Conservation (phyloP, 2,329 filamentous ascomycete genomes). For the Xylariaceae sp. region DNA sequence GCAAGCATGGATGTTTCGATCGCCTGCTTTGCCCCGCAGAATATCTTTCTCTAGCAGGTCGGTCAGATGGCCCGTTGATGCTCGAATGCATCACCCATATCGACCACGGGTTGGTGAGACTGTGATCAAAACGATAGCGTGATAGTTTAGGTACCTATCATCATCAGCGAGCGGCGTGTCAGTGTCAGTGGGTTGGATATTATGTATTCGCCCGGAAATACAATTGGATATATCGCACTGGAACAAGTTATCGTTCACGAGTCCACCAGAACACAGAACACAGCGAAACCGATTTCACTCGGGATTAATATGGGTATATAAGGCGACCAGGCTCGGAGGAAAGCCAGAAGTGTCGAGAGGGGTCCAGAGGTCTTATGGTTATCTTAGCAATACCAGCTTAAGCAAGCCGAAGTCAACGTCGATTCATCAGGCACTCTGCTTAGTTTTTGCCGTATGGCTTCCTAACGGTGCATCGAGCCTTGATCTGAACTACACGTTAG, state of each 20-base stretch:
- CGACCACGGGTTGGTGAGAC: neutral
- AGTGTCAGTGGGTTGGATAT: neutral
- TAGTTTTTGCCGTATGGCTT: neutral
- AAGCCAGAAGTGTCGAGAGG: too few relatives aligned
- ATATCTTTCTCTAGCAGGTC: neutral
- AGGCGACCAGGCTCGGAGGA: too few relatives aligned
- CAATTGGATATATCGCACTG: neutral
- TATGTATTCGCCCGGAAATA: neutral
- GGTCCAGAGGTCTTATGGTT: too few relatives aligned
- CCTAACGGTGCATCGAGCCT: neutral
- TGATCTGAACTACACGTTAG: neutral
- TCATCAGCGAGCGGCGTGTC: neutral
- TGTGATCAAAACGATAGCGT: neutral
- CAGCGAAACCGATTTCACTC: neutral
- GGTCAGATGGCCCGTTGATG: neutral
- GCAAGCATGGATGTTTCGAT: neutral
- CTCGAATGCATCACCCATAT: neutral
- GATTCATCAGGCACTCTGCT: neutral
- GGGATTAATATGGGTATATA: too few relatives aligned
- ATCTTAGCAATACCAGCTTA: neutral
- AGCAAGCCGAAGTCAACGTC: neutral
- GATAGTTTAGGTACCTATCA: neutral
- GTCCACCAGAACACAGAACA: neutral
- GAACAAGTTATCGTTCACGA: neutral
- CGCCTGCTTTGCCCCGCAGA: too few relatives aligned